These are phyloP conservation scores for Phoma sp. DNA, from an alignment of 2,329 filamentous ascomycete species.

Conservation along the genomic window DNA sequence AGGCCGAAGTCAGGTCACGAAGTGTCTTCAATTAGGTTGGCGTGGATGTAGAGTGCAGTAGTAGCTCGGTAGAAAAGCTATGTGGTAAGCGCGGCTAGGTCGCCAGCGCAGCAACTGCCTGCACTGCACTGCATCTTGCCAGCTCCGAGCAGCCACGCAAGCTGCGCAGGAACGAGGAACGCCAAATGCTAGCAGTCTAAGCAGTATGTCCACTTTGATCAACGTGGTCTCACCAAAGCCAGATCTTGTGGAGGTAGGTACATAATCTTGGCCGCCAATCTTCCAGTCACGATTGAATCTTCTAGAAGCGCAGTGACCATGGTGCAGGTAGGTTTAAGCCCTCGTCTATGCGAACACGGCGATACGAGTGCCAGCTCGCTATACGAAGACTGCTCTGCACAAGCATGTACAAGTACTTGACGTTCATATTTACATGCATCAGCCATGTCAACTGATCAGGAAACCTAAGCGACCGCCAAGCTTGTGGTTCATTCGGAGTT, in stretches of 20 bases:
- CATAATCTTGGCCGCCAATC: too few relatives aligned
- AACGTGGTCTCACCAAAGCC: too few relatives aligned
- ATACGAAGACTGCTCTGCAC: neutral
- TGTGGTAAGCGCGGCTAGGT: conserved; percentile 4
- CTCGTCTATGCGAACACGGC: neutral
- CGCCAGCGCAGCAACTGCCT: conserved; percentile 9
- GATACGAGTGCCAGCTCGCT: neutral
- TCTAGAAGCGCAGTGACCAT: neutral
- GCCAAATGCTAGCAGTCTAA: too few relatives aligned
- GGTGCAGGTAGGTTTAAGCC: neutral
- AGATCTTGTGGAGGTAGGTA: too few relatives aligned
- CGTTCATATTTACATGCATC: neutral
- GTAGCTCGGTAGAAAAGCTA: conserved; percentile 10
- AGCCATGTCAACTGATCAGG: conserved; percentile 11
- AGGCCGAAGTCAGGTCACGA: conserved; percentile 16
- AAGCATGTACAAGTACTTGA: neutral
- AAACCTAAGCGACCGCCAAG: conserved; percentile 32
- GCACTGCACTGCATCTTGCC: neutral
- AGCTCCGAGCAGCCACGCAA: too few relatives aligned
- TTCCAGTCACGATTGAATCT: too few relatives aligned
- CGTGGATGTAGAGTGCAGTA: conserved; percentile 18
- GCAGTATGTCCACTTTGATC: too few relatives aligned
- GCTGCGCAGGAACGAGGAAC: too few relatives aligned
- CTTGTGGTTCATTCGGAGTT: conserved; percentile 11
- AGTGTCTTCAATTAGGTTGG: conserved; percentile 10